Percentiles rank a stretch among this genome's conserved stretches.
Conservation (phyloP, 345 rosid genomes). For the Lepidium didymum region DNA sequence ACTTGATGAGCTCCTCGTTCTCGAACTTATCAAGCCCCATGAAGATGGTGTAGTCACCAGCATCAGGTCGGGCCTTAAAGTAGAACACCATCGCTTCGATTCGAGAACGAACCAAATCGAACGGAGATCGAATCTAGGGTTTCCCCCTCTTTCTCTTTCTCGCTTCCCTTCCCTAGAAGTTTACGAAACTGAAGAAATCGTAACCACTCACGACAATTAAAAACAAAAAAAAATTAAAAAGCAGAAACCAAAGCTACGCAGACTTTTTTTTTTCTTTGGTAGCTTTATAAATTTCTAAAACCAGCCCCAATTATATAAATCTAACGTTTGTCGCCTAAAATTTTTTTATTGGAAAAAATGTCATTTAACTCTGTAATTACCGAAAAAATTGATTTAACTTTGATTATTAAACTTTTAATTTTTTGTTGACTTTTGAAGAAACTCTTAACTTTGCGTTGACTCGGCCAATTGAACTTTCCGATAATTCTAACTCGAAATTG, state of each 20-base stretch:
- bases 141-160: slow-evolving; percentile 18
- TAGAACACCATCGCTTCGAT: slow-evolving; percentile 67
- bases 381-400: too few relatives aligned
- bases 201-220: slow-evolving; percentile 16
- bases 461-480: too few relatives aligned
- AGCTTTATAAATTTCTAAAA: neutral
- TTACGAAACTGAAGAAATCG: slow-evolving; percentile 9
- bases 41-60: slow-evolving; percentile 94
- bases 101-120: slow-evolving; percentile 21
- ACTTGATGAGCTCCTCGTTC: slow-evolving; percentile 99
- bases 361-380: too few relatives aligned
- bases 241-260: neutral
- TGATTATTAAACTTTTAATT: too few relatives aligned
- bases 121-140: slow-evolving; percentile 29
- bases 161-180: slow-evolving; percentile 1
- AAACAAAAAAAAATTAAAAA: neutral
- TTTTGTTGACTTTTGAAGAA: too few relatives aligned
- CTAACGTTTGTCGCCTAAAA: neutral
- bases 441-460: too few relatives aligned
- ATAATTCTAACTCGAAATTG: too few relatives aligned
- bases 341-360: too few relatives aligned
- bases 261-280: slow-evolving; percentile 1
- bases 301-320: neutral
- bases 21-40: slow-evolving; percentile 99
- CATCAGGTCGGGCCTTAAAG: slow-evolving; percentile 95